Percentiles rank a stretch among this genome's conserved stretches.
phyloP scores from a whole-genome alignment of 78 protist species.

The Dictyostelium discoideum region dicty_2.7 NC_007091.3:3019501-3020000 shows the following conservation, averaged over 20 bases:
- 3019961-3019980: constrained; percentile 48
- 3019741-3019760: background rate
- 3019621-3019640: too few species aligned
- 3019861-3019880: constrained; percentile 52
- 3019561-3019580: too few species aligned
- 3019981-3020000: constrained; percentile 30
- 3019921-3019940: constrained; percentile 64
- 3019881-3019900: constrained; percentile 50
- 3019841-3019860: constrained; percentile 54
- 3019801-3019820: background rate
- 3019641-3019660: too few species aligned
- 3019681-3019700: too few species aligned
- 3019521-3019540: too few species aligned
- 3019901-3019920: constrained; percentile 30
- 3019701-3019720: too few species aligned
- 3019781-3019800: background rate
- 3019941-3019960: constrained; percentile 48
- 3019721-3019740: background rate
- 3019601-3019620: too few species aligned
- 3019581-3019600: too few species aligned
- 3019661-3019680: too few species aligned
- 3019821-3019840: constrained; percentile 60
- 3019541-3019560: too few species aligned
- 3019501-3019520: too few species aligned
- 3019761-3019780: background rate